phyloP scores from a whole-genome alignment of 805 yeast species.

The Ogataea ramenticola region DNA sequence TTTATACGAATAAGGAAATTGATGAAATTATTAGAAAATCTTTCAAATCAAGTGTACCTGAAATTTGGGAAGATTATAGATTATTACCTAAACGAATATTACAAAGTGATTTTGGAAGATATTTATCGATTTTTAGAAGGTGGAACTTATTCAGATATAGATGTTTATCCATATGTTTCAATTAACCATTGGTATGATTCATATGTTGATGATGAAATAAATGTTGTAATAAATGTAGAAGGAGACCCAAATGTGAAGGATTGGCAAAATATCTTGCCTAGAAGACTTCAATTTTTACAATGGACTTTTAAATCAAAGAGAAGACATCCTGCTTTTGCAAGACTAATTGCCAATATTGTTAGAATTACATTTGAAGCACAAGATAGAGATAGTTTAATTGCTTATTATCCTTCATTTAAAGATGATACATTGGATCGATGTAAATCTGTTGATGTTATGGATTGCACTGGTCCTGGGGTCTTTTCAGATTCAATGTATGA shows the following conservation, averaged over 20 bases:
- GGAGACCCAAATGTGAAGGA: conserved; percentile 36
- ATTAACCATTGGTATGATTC: conserved; percentile 47
- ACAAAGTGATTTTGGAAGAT: conserved; percentile 41
- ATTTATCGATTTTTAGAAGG: conserved; percentile 39
- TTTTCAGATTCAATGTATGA: conserved; percentile 42
- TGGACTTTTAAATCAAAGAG: conserved; percentile 47
- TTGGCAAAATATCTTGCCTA: conserved; percentile 34
- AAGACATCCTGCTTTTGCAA: conserved; percentile 48
- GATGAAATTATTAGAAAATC: neutral
- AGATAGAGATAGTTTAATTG: neutral
- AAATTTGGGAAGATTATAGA: conserved; percentile 36
- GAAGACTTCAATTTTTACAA: conserved; percentile 46
- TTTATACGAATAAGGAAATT: neutral
- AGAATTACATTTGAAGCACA: conserved; percentile 34
- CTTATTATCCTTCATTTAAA: neutral
- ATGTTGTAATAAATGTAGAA: conserved; percentile 41
- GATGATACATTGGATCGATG: neutral
- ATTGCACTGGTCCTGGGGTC: conserved; percentile 47
- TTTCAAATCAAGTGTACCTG: conserved; percentile 28
- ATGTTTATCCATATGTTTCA: conserved; percentile 39
- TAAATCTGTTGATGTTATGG: conserved; percentile 20
- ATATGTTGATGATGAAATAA: conserved; percentile 31
- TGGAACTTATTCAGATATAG: conserved; percentile 46
- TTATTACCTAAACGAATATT: conserved; percentile 36
- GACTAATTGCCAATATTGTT: conserved; percentile 38